Evolutionary conservation across 2,329 filamentous ascomycete species (phyloP), one percentile per base, ranked within the genome.

Genomic region (Colletotrichum lindemuthianum): DNA sequence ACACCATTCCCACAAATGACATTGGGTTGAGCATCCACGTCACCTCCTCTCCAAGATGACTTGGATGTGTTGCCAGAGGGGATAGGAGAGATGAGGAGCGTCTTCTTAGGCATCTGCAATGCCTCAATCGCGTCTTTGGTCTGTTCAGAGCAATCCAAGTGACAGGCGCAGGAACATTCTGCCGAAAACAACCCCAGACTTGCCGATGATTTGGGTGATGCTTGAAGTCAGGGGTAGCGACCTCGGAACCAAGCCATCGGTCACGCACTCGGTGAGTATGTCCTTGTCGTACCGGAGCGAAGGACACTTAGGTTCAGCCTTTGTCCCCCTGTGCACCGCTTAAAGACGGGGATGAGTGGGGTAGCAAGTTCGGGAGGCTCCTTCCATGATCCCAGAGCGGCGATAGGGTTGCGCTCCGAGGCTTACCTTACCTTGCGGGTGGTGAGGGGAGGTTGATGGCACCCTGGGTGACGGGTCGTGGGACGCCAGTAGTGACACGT

Each of bases 381-480:
- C 40, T 45, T 65, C 63, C 63, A 65, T 65, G 24, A 47, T 63
- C 63, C 63, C 41, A 65, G 59, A 65, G 47, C 24, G 58, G 63
- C 52, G 24, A 52, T 52, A 41, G 36, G 24, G 9, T 15, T 12
- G 40, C 16, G 40, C 63, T 63, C 63, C 63, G 63, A 63, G 47
- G 36, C 40, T 39, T 55, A 39, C 40, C 52, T 56, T 63, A 63
- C 53, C 63, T 63, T 52, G 47, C 63, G 24, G 24, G 48, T 63
- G 47, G 51, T 56, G 51, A 57, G 58, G 50, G 15, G 45, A 43
- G 15, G 24, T 43, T 39, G 11, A 54, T 64, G 44, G 6, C 37
- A 60, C 45, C 61, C 40, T 36, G n/a, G 49, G n/a, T n/a, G n/a
- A n/a, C n/a, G n/a, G n/a, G 13, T 36, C 9, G 33, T 12, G 2